These are phyloP conservation scores for Sporothrix protearum DNA, from an alignment of 2,329 filamentous ascomycete species.

Conservation along the genomic window DNA sequence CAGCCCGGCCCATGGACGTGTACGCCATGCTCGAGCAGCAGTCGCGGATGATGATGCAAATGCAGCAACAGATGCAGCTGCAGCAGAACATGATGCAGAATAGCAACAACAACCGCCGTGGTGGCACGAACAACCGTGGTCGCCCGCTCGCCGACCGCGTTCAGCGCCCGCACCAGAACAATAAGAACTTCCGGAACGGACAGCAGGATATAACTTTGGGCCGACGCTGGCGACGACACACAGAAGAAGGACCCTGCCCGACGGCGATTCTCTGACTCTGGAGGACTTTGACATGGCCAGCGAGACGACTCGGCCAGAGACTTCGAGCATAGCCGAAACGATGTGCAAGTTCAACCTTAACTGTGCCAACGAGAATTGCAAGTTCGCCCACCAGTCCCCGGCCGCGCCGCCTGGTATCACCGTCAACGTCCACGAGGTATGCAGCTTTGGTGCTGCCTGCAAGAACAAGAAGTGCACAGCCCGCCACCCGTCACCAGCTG, in stretches of 20 bases:
- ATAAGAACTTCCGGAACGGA: conserved; percentile 51
- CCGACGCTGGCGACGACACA: conserved; percentile 36
- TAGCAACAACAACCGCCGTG: conserved; percentile 42
- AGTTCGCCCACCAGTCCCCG: conserved; percentile 91
- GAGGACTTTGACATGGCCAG: conserved; percentile 62
- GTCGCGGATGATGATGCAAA: conserved; percentile 77
- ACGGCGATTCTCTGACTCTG: conserved; percentile 49
- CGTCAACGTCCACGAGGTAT: conserved; percentile 76
- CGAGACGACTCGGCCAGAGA: conserved; percentile 48
- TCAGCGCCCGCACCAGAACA: conserved; percentile 50
- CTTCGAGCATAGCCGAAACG: conserved; percentile 58
- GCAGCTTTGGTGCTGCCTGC: conserved; percentile 84
- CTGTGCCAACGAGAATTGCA: conserved; percentile 86
- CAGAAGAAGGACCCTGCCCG: conserved; percentile 34
- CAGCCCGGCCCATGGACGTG: conserved; percentile 50
- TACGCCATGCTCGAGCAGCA: conserved; percentile 84
- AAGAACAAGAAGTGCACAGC: conserved; percentile 93
- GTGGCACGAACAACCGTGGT: conserved; percentile 42
- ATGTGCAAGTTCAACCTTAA: conserved; percentile 86
- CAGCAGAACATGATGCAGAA: conserved; percentile 55
- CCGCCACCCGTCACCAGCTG: conserved; percentile 86
- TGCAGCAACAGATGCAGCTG: conserved; percentile 57
- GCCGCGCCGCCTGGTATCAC: conserved; percentile 73
- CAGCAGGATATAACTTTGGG: conserved; percentile 40
- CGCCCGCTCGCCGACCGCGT: conserved; percentile 74